Evolutionary conservation across 768 basidiomycete species (phyloP).

Genomic region (Suillus lakei): DNA sequence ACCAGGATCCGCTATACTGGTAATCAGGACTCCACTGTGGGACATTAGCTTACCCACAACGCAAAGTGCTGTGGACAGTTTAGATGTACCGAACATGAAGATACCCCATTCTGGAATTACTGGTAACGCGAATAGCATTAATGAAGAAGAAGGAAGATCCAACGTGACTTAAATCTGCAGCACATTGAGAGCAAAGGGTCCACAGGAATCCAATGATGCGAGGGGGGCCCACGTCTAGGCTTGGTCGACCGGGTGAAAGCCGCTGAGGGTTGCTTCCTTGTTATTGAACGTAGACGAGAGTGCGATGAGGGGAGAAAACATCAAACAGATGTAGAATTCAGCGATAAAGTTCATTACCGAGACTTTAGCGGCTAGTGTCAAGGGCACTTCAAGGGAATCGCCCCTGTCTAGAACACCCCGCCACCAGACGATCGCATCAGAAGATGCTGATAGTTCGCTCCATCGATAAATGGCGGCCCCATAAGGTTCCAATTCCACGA

Average conservation of each 20-base stretch:
- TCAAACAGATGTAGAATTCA: background rate
- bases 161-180: background rate
- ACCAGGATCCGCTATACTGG: slow-evolving; percentile 4
- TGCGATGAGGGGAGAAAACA: background rate
- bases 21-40: slow-evolving; percentile 5
- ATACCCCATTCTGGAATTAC: slow-evolving; percentile 9
- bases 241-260: background rate
- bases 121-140: slow-evolving; percentile 2
- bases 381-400: slow-evolving; percentile 10
- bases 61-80: slow-evolving; percentile 5
- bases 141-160: slow-evolving; percentile 8
- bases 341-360: slow-evolving; percentile 29
- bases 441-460: slow-evolving; percentile 31
- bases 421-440: slow-evolving; percentile 28
- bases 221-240: background rate
- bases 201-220: background rate
- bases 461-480: slow-evolving; percentile 27
- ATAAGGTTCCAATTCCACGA: slow-evolving; percentile 30
- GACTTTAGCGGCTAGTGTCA: slow-evolving; percentile 13
- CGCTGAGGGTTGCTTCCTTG: background rate
- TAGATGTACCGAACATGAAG: slow-evolving; percentile 2
- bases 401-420: slow-evolving; percentile 19
- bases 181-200: background rate
- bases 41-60: background rate
- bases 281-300: background rate